Base-by-base conservation (phyloP, 164 flowering plant species). In the Piper longum region DNA sequence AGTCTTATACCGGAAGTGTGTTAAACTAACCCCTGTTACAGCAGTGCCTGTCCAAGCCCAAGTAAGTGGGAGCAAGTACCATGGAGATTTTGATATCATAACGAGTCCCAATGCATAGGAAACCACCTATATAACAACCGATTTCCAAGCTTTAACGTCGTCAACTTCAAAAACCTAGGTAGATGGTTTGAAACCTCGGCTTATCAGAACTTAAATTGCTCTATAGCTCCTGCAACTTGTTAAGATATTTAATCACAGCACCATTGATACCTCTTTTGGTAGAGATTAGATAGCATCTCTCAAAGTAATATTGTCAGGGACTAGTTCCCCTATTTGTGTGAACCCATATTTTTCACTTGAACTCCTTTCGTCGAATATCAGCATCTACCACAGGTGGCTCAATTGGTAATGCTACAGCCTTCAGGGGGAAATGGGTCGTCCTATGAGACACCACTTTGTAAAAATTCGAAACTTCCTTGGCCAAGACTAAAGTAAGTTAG, bases 1-100 rank as follows among this genome's bases (percentile, higher is more conserved):
- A 48, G 12, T 8, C 7, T 48, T 14, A 12, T 48, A 9, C 3
- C 9, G 14, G 55, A 62, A 54, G 43, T 8, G 57, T 13, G 41
- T 54, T 43, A 54, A 76, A 72, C 87, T 80, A 43, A 93, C 98
- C 84, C 99, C 99, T 0, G 97, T 88, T 17, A 78, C 63, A 42
- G 98, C 96, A 70, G 98, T 90, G 56, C 98, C 97, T 26, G 97
- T 90, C 96, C 96, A 90, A 54, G 92, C 98, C 97, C 98, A 93
- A 61, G 98, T 95, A 66, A 93, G 72, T 63, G 98, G 98, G 80
- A 93, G 97, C 56, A 93, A 77, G 78, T 88, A 93, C 98, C 98
- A 93, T 44, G 98, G 97, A 36, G 92, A 76, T 76, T 93, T 90
- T 59, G 97, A 62, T 61, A 93, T 85, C 92, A 88, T 73, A 67